Evolutionary conservation across 2,329 filamentous ascomycete genomes (phyloP), one percentile per base, ranked within the genome.

Genomic region (Colletotrichum gloeosporioides): DNA sequence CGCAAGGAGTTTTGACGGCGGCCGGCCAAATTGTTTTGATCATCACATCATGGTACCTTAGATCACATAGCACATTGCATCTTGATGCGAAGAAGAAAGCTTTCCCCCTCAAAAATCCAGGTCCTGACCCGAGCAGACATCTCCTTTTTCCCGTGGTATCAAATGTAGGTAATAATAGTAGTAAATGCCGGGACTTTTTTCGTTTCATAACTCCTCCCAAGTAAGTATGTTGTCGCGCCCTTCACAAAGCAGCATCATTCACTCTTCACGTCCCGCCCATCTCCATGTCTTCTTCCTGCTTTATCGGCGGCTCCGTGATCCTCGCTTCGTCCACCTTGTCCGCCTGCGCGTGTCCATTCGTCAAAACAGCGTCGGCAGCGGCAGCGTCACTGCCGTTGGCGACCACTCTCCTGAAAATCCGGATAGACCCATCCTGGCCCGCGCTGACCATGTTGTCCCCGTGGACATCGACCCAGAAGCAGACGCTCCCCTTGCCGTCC

Each of bases 391-490:
- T 16, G 39, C 34, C 57, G n/a, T 69, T 44, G 15, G 16, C 34
- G 32, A 29, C 16, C 12, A 74, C 77, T 66, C 87, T 82, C 71
- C 85, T 85, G 79, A 89, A 91, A 15, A 92, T 86, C 59, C 87
- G 86, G 57, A 92, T 87, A 36, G 84, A 85, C 72, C 87, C 85
- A 77, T 92, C 91, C 82, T 91, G 87, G 2, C 91, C 91, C 13
- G 88, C 88, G 78, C 89, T 92, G 31, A 88, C 90, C 88, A 92
- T 89, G 16, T 87, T 89, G 70, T 89, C 87, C 22, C 88, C 88
- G 78, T 89, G 84, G 5, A 91, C 88, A 77, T 94, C 92, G 31
- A 93, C 92, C 90, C 92, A 93, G 81, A 93, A 93, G 77, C 92
- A 92, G 32, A 93, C 90, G 25, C 90, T 90, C 39, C 88, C 83